Conservation (phyloP, 768 basidiomycete genomes). For the Mycena latifolia region DNA sequence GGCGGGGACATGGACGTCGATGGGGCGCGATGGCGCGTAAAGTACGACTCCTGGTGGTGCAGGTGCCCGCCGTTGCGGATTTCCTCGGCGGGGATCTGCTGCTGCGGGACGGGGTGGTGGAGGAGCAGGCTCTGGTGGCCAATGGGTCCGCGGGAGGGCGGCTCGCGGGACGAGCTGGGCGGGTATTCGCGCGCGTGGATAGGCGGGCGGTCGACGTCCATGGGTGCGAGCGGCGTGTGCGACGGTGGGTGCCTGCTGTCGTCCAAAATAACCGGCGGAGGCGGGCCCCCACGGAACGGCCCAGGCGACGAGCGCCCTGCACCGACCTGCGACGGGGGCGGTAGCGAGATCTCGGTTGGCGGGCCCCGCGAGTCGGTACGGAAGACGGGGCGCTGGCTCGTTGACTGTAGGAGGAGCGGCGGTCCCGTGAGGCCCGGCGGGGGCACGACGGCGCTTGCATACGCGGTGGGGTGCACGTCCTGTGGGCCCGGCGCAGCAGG, state of each 20-base stretch:
- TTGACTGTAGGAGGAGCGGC: constrained; percentile 71
- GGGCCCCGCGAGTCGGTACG: constrained; percentile 78
- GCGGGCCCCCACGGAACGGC: constrained; percentile 87
- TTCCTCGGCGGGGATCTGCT: constrained; percentile 65
- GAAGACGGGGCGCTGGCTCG: constrained; percentile 66
- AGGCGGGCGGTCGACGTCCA: constrained; percentile 76
- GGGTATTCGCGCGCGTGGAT: constrained; percentile 69
- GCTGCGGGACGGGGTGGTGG: constrained; percentile 78
- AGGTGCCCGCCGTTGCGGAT: constrained; percentile 57
- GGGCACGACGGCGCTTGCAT: constrained; percentile 82
- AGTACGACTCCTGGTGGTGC: constrained; percentile 70
- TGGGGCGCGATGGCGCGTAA: constrained; percentile 63
- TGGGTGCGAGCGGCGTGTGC: constrained; percentile 82
- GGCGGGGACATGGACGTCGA: constrained; percentile 75
- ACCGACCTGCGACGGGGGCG: constrained; percentile 68
- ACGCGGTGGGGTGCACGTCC: constrained; percentile 96
- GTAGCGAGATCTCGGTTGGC: constrained; percentile 65
- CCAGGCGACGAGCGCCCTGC: constrained; percentile 67
- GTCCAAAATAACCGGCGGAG: constrained; percentile 84
- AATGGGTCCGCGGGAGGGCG: constrained; percentile 64
- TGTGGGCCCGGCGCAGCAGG: constrained; percentile 94
- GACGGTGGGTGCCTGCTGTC: constrained; percentile 76
- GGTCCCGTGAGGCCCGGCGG: constrained; percentile 78
- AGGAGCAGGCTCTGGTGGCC: constrained; percentile 70
- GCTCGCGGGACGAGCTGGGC: constrained; percentile 38